Base-by-base conservation (phyloP, 2,329 filamentous ascomycete species). In the Verticillium nubilum region DNA sequence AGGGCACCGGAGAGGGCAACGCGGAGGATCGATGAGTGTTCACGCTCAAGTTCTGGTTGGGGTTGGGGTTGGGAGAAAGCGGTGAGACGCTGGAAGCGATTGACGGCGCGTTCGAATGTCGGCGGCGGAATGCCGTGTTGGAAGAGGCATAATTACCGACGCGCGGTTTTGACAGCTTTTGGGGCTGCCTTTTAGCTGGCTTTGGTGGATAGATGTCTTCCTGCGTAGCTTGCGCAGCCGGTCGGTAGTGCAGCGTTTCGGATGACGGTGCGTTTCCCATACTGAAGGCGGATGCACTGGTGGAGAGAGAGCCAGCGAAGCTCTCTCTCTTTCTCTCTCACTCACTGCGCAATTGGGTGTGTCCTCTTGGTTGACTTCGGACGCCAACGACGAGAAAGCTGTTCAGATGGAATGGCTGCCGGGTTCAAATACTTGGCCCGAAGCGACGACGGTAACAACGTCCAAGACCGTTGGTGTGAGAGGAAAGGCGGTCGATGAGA, bases 251-350 rank as follows among this genome's bases (percentile, higher is more conserved):
- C 61, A 72, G 70, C 68, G 74, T 73, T 69, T 80, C 77, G 65
- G 74, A 69, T 52, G 80, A 84, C 59, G 77, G 70, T 53, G 74
- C 70, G 68, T 84, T 84, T 58, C 81, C 81, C 81, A 84, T 84
- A 64, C 59, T 71, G 67, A 61, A 55, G 57, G 59, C 12, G 17
- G 12, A 19, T 56, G 62, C 59, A 60, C 47, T 52, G 62, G 65
- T 61, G 52, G 13, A 25, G 25, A 53, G 50, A 53, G 19, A 47
- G 19, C 42, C n/a, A 19, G 42, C 42, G n/a, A 25, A 23, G 42
- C 42, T 23, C 42, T 47, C 42, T 10, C 19, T n/a, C 9, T 13
- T 2, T 7, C 13, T 31, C 13, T 31, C 5, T 2, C 3, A 31
- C 29, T 31, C 29, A 13, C 29, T 5, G 29, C 13, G 13, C 13